Percentiles rank a stretch among this genome's conserved stretches.
Evolutionary conservation across 768 basidiomycete species (phyloP).

Genomic region (Coprinellus micaceus): DNA sequence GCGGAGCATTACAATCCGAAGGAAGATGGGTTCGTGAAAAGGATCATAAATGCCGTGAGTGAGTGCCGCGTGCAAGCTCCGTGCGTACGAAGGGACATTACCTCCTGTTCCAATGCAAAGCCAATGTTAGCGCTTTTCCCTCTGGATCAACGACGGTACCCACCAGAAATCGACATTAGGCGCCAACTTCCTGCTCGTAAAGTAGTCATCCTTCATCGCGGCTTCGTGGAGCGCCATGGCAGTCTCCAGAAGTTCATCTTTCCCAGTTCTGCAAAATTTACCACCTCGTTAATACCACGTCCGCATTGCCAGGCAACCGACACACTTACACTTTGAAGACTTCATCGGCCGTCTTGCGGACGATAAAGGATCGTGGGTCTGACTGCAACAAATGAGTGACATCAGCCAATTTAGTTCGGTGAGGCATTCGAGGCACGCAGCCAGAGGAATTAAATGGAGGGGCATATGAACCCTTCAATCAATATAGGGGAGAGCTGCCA

Average conservation of each 20-base stretch:
- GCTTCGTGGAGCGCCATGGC: constrained; percentile 87
- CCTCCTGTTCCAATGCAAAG: constrained; percentile 45
- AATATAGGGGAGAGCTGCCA: not conserved
- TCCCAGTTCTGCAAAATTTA: constrained; percentile 58
- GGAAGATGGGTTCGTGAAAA: too few species aligned
- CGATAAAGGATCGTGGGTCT: constrained; percentile 88
- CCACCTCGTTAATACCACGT: not conserved
- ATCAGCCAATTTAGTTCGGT: too few species aligned
- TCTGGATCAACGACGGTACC: constrained; percentile 20
- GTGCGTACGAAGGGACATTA: too few species aligned
- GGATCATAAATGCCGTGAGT: too few species aligned
- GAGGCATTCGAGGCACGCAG: too few species aligned
- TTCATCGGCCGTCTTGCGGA: constrained; percentile 85
- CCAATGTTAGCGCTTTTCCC: constrained; percentile 9
- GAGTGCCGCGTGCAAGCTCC: too few species aligned
- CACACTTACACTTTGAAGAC: constrained; percentile 77
- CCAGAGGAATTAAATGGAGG: too few species aligned
- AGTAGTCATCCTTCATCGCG: constrained; percentile 90
- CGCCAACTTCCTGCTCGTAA: constrained; percentile 72
- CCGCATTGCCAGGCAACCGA: not conserved
- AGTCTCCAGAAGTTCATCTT: constrained; percentile 80
- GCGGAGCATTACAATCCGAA: not conserved
- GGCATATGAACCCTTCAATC: too few species aligned
- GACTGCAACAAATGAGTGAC: constrained; percentile 42
- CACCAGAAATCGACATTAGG: constrained; percentile 94